These are phyloP conservation scores for Hyaloscypha bicolor DNA, from an alignment of 495 filamentous ascomycete species.

Conservation along the genomic window DNA sequence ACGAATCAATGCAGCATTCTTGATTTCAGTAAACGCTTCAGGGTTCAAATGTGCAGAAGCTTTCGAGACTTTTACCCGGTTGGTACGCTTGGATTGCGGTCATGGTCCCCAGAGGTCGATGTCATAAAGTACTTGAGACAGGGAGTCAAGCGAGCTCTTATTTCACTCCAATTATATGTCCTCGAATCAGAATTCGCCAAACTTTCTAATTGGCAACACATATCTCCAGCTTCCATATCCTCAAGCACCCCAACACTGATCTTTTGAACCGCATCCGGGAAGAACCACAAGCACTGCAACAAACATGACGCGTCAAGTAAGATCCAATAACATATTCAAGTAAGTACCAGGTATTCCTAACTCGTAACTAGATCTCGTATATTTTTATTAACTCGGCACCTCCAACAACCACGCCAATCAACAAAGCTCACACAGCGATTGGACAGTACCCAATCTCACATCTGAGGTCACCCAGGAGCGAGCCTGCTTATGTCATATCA, in stretches of 20 bases:
- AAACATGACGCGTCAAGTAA: not conserved
- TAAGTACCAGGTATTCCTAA: not conserved
- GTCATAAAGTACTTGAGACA: not conserved
- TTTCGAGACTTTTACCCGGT: no score
- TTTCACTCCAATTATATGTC: not conserved
- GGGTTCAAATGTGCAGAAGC: no score
- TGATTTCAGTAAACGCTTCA: no score
- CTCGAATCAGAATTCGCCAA: not conserved
- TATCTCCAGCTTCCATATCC: not conserved
- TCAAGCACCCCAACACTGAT: not conserved
- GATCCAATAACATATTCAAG: not conserved
- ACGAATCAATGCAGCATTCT: no score
- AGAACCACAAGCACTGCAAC: not conserved
- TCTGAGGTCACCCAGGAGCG: not conserved
- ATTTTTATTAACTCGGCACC: not conserved
- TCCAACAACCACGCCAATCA: not conserved
- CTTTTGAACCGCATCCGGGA: not conserved
- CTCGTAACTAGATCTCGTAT: not conserved
- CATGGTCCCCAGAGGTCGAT: not conserved
- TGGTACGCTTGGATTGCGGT: not conserved
- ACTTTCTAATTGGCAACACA: not conserved
- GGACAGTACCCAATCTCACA: not conserved
- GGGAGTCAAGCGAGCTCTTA: not conserved
- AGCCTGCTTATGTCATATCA: constrained; percentile 9
- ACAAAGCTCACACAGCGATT: not conserved